Base-by-base conservation (phyloP, 192 early-diverging fungal genomes). In the Coemansia reversa region DNA sequence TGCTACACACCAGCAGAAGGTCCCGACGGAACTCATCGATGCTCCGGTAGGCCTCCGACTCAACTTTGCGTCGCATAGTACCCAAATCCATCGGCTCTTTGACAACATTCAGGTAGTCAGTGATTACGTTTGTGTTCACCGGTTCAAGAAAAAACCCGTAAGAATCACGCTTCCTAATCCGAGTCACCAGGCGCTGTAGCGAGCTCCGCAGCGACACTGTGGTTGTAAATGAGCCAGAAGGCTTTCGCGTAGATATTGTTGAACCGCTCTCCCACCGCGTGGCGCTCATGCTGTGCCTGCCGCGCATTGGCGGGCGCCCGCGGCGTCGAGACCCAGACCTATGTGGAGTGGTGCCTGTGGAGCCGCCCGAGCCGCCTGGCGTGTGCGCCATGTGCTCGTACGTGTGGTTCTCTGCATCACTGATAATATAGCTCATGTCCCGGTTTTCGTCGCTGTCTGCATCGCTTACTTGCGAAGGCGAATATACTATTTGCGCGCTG, bases 111-210 rank as follows among this genome's bases (percentile, higher is more conserved):
- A 90, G 72, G 73, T 97, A 97, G 60, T 97, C 95, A 0, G 88
- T 69, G 8, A 95, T 89, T 0, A 85, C 60, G 1, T 53, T 65
- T 12, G 89, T 88, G 65, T 95, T 89, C 3, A 97, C 95, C 0
- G 95, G 95, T 47, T 90, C 86, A 5, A 89, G 67, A 60, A 97
- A 97, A 61, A 95, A 90, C 0, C 88, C 92, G 75, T 97, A 97
- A 0, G 79, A 84, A 70, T 97, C 94, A 55, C 84, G 86, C 87
- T 86, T 89, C 55, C 84, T 78, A 58, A 93, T 84, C 28, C 79
- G 83, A 32, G 85, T 84, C 48, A 90, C 63, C 20, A 90, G 67
- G 57, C 89, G 90, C 53, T 70, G 57, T 25, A 89, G 83, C 29
- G 88, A 79, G 22, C 85, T 79, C 45, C 84, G 85, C 29, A 93